Conservation (phyloP, 805 yeast genomes). For the Pichia californica region DNA sequence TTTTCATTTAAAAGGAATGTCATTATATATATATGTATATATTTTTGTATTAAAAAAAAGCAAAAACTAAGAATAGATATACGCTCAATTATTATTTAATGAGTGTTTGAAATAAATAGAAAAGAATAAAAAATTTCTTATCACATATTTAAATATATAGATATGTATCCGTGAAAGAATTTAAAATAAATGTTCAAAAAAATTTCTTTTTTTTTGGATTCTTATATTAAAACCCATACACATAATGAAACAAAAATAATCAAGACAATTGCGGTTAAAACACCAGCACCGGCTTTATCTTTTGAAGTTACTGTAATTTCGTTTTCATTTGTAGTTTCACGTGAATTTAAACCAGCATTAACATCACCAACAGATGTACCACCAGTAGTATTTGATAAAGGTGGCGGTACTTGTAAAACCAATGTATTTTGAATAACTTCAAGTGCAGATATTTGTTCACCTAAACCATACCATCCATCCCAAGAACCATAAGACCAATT, state of each 20-base stretch:
- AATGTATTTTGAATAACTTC: slow-evolving; percentile 51
- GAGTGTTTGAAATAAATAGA: too few relatives aligned
- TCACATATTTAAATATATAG: too few relatives aligned
- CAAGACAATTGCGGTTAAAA: slow-evolving; percentile 71
- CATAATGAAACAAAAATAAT: slow-evolving; percentile 57
- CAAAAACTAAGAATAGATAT: too few relatives aligned
- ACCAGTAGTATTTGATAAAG: slow-evolving; percentile 57
- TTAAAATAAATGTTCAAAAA: too few relatives aligned
- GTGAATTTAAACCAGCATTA: slow-evolving; percentile 44
- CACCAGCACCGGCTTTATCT: slow-evolving; percentile 87
- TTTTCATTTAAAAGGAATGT: too few relatives aligned
- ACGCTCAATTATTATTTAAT: too few relatives aligned
- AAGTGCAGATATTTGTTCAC: slow-evolving; percentile 77
- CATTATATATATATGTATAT: too few relatives aligned
- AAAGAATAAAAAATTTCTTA: too few relatives aligned
- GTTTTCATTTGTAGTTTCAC: slow-evolving; percentile 39
- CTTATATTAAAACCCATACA: slow-evolving; percentile 61
- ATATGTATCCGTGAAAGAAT: too few relatives aligned
- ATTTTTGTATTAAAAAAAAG: too few relatives aligned
- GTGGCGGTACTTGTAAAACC: slow-evolving; percentile 39
- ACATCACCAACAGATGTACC: slow-evolving; percentile 64
- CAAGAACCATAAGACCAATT: slow-evolving; percentile 58
- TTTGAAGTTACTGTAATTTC: slow-evolving; percentile 44
- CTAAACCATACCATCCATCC: slow-evolving; percentile 70
- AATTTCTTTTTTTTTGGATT: too few relatives aligned